phyloP scores from a whole-genome alignment of 2,329 filamentous ascomycete genomes.

The Rosellinia necatrix region DNA sequence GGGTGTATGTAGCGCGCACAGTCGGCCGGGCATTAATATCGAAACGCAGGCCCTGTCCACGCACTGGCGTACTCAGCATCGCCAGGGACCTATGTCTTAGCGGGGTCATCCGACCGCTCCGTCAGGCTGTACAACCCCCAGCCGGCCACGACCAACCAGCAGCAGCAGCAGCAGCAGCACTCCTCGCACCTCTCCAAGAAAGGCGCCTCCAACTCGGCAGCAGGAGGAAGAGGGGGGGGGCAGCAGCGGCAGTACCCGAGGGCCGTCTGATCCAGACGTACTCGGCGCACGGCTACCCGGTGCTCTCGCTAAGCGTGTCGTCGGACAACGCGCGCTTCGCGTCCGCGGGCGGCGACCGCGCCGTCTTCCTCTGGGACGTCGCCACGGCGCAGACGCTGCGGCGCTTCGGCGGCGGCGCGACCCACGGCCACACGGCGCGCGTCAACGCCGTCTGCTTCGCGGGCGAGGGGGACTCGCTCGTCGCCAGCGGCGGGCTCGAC shows the following conservation, averaged over 20 bases:
- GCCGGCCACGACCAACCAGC: slow-evolving; percentile 46
- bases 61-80: slow-evolving; percentile 73
- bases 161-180: slow-evolving; percentile 16
- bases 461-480: slow-evolving; percentile 73
- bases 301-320: slow-evolving; percentile 78
- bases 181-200: slow-evolving; percentile 42
- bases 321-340: slow-evolving; percentile 82
- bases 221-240: too few relatives aligned
- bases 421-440: slow-evolving; percentile 68
- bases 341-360: slow-evolving; percentile 86
- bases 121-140: slow-evolving; percentile 85
- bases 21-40: slow-evolving; percentile 1
- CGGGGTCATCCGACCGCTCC: slow-evolving; percentile 81
- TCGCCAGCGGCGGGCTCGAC: slow-evolving; percentile 77
- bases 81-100: slow-evolving; percentile 78
- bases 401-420: slow-evolving; percentile 67
- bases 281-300: slow-evolving; percentile 86
- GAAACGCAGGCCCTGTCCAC: slow-evolving; percentile 67
- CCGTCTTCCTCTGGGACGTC: slow-evolving; percentile 95
- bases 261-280: slow-evolving; percentile 83
- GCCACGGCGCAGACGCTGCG: slow-evolving; percentile 75
- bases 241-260: slow-evolving; percentile 42
- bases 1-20: too few relatives aligned
- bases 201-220: too few relatives aligned
- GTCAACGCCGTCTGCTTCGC: slow-evolving; percentile 66